These are phyloP conservation scores for Rugonectria rugulosa DNA, from an alignment of 2,329 filamentous ascomycete genomes.

Conservation along the genomic window DNA sequence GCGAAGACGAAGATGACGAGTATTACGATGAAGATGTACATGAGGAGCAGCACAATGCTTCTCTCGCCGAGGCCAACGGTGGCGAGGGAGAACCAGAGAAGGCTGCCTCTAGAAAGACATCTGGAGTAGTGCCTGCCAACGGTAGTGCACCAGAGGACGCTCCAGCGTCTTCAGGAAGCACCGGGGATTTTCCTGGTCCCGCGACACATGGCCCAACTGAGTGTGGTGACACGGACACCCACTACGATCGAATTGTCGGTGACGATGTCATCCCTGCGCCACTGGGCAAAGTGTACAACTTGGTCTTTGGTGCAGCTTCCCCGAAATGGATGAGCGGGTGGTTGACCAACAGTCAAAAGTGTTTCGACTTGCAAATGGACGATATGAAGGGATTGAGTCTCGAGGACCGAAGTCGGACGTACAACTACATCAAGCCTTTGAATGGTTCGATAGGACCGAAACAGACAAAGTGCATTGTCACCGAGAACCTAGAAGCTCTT, in stretches of 20 bases:
- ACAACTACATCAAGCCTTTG: constrained; percentile 91
- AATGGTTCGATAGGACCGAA: constrained; percentile 85
- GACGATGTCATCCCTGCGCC: constrained; percentile 89
- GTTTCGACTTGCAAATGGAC: constrained; percentile 83
- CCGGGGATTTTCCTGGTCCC: constrained; percentile 83
- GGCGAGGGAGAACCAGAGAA: constrained; percentile 67
- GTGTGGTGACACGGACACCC: constrained; percentile 78
- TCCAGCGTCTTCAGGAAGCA: constrained; percentile 49
- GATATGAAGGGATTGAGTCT: constrained; percentile 80
- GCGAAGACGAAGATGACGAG: constrained; percentile 70
- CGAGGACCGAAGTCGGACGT: constrained; percentile 78
- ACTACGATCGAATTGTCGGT: constrained; percentile 85
- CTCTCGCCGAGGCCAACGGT: constrained; percentile 55
- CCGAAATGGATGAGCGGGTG: constrained; percentile 85
- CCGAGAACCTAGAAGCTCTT: constrained; percentile 81
- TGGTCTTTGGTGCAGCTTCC: constrained; percentile 86
- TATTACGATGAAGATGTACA: constrained; percentile 76
- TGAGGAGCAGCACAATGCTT: constrained; percentile 80
- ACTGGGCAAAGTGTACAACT: constrained; percentile 86
- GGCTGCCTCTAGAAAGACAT: constrained; percentile 74
- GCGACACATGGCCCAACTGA: constrained; percentile 82
- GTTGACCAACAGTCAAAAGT: constrained; percentile 87
- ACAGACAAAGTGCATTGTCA: constrained; percentile 93
- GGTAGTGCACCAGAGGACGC: constrained; percentile 56
- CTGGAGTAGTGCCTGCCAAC: constrained; percentile 58